phyloP scores from a whole-genome alignment of 176 grass and related monocot genomes.

The Phoenix dactylifera region DNA sequence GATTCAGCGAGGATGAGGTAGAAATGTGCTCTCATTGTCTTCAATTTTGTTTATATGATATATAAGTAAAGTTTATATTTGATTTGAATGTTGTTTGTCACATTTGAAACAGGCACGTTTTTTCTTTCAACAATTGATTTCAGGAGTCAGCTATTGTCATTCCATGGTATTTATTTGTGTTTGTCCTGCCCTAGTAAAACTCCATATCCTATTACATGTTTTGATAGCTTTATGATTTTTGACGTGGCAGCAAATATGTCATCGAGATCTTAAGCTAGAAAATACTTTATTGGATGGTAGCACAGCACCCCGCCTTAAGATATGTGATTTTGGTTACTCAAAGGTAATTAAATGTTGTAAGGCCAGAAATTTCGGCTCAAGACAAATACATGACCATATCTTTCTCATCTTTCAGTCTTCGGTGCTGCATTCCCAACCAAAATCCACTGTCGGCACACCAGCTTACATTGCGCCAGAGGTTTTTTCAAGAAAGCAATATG shows the following conservation, averaged over 20 bases:
- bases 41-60: not conserved
- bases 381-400: constrained; percentile 1
- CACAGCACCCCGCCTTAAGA: constrained; percentile 78
- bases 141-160: constrained; percentile 96
- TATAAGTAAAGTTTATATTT: constrained; percentile 3
- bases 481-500: constrained; percentile 77
- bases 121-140: constrained; percentile 98
- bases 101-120: constrained; percentile 56
- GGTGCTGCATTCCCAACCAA: constrained; percentile 86
- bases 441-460: constrained; percentile 93
- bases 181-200: not conserved
- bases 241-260: constrained; percentile 75
- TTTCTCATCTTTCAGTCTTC: constrained; percentile 46
- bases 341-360: constrained; percentile 40
- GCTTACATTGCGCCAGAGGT: constrained; percentile 95
- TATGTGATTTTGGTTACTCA: constrained; percentile 99
- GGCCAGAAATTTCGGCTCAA: too few relatives aligned
- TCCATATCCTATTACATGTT: too few relatives aligned
- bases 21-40: constrained; percentile 4
- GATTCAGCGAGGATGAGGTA: constrained; percentile 98
- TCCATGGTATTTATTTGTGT: constrained; percentile 56
- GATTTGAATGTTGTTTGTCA: constrained; percentile 10
- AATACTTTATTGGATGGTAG: constrained; percentile 96
- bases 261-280: constrained; percentile 94
- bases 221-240: constrained; percentile 1